A percentile compares a stretch with the other conserved stretches of the same genome.
Evolutionary conservation across 2,329 filamentous ascomycete genomes (phyloP).

Genomic region (Fusarium compactum): DNA sequence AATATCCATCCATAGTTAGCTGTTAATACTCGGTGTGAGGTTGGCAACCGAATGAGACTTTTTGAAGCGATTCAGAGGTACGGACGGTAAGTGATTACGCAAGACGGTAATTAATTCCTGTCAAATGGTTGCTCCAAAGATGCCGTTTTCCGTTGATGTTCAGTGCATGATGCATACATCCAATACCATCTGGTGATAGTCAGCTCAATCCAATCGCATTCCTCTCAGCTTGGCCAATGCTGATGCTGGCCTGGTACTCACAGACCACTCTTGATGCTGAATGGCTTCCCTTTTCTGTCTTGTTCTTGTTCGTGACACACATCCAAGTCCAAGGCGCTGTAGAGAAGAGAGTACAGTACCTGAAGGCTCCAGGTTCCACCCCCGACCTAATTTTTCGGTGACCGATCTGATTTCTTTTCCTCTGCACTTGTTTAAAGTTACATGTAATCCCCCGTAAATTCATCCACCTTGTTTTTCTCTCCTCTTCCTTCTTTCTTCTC

Average conservation of each 20-base stretch:
- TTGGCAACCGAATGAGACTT: neutral
- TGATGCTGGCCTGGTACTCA: slow-evolving; percentile 37
- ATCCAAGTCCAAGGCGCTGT: neutral
- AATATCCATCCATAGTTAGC: neutral
- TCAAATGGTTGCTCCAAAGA: slow-evolving; percentile 15
- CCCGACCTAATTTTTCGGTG: slow-evolving; percentile 33
- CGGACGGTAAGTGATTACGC: slow-evolving; percentile 1
- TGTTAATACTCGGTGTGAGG: slow-evolving; percentile 33
- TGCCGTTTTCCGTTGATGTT: slow-evolving; percentile 31
- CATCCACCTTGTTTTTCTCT: slow-evolving; percentile 22
- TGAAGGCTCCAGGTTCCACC: slow-evolving; percentile 29
- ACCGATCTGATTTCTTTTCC: slow-evolving; percentile 29
- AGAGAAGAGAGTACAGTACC: slow-evolving; percentile 13
- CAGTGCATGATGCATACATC: slow-evolving; percentile 28
- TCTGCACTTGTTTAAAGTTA: slow-evolving; percentile 40
- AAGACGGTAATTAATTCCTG: neutral
- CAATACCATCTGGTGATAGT: slow-evolving; percentile 1
- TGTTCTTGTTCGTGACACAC: slow-evolving; percentile 6
- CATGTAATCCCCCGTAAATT: slow-evolving; percentile 36
- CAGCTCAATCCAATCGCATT: slow-evolving; percentile 38
- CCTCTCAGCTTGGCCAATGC: slow-evolving; percentile 15
- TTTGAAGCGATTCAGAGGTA: slow-evolving; percentile 4
- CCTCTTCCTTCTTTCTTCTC: slow-evolving; percentile 14
- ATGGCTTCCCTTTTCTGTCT: slow-evolving; percentile 24
- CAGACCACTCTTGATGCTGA: slow-evolving; percentile 38